phyloP scores from a whole-genome alignment of 805 yeast species.

The Myxozyma udenii region DNA sequence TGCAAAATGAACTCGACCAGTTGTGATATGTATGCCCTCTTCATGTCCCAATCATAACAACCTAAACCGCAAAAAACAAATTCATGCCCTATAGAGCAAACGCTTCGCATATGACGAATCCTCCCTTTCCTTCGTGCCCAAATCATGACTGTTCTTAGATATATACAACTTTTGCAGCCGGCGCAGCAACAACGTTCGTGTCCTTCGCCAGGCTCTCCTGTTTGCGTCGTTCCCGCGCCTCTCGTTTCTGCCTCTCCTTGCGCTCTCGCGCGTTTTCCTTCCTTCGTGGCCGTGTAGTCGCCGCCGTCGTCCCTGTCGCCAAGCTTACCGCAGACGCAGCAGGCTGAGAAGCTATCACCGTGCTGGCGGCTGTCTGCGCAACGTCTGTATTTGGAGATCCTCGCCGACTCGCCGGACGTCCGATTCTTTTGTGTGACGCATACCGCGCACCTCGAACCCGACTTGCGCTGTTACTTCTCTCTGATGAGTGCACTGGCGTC shows the following conservation, averaged over 20 bases:
- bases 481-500: not conserved
- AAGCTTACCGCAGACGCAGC: not conserved
- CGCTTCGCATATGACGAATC: too few species aligned
- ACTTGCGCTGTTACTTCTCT: not conserved
- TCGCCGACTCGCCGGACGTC: not conserved
- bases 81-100: too few species aligned
- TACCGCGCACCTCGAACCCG: not conserved
- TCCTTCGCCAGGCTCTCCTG: not conserved
- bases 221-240: slow-evolving; percentile 20
- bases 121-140: too few species aligned
- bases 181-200: not conserved
- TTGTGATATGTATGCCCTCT: too few species aligned
- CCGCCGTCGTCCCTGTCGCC: not conserved
- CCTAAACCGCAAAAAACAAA: too few species aligned
- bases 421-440: not conserved
- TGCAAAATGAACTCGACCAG: too few species aligned
- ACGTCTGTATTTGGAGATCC: not conserved
- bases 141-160: too few species aligned
- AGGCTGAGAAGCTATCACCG: not conserved
- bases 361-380: not conserved
- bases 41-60: too few species aligned
- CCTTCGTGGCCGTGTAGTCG: slow-evolving; percentile 11
- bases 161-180: slow-evolving; percentile 17
- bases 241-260: slow-evolving; percentile 29
- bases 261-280: slow-evolving; percentile 27